phyloP scores from a whole-genome alignment of 371 early-diverging fungal genomes.

The Rhizopus microsporus region DNA sequence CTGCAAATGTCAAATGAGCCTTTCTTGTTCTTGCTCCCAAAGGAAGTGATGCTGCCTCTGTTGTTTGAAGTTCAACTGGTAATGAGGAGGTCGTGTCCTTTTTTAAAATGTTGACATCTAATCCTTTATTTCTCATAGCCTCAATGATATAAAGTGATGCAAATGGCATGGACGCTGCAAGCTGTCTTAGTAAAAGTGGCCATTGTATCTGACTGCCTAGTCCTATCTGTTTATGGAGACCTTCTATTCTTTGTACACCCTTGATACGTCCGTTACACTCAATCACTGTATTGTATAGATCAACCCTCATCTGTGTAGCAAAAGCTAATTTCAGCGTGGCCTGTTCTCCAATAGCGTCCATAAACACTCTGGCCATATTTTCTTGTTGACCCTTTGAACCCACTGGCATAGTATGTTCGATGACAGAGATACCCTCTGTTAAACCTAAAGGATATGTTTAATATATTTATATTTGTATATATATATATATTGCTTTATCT shows the following conservation, averaged over 20 bases:
- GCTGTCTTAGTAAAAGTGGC: background rate
- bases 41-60: conserved; percentile 1
- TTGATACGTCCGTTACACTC: conserved; percentile 1
- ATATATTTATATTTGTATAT: too few species aligned
- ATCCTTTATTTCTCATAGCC: conserved; percentile 3
- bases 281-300: background rate
- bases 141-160: background rate
- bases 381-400: conserved; percentile 1
- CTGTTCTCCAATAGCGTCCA: conserved; percentile 3
- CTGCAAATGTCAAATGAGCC: background rate
- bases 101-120: background rate
- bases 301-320: conserved; percentile 2
- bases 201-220: background rate
- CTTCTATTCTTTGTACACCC: conserved; percentile 1
- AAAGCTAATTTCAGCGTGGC: conserved; percentile 1
- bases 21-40: conserved; percentile 3
- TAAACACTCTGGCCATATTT: background rate
- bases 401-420: background rate
- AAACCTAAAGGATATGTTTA: background rate
- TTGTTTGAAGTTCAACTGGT: conserved; percentile 2
- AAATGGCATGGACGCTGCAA: background rate
- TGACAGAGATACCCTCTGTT: background rate
- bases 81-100: background rate
- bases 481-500: too few species aligned
- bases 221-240: background rate